Base-by-base conservation (phyloP, 1,139 yeast species). In the Scheffersomyces insectosa region DNA sequence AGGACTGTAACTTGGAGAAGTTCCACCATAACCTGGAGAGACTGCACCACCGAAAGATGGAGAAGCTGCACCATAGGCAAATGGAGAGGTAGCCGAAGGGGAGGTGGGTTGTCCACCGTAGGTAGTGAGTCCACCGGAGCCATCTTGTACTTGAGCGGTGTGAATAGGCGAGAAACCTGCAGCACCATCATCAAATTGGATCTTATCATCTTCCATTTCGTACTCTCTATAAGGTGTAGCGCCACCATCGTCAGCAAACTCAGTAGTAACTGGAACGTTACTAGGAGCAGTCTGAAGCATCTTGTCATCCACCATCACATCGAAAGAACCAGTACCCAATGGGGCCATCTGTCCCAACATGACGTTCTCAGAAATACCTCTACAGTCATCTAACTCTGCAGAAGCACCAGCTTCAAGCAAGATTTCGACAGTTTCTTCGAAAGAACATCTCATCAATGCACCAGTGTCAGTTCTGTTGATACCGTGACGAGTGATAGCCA, bases 401-500 rank as follows among this genome's bases (percentile, higher is more conserved):
- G 95, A 83, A 3, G 98, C 96, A 63, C 97, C 99, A 32, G 99
- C 99, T 62, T 95, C 99, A 57, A 95, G 82, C 62, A 95, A 74
- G 60, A 95, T 93, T 72, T 95, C 99, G 34, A 93, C 99, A 2
- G 99, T 95, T 68, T 95, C 99, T 73, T 95, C 99, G 75, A 95
- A 95, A 41, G 99, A 93, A 75, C 97, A 93, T 70, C 99, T 83
- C 99, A 95, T 95, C 62, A 95, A 79, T 1, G 99, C 99, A 72
- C 99, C 99, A 29, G 99, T 95, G 54, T 93, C 97, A 31, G 96
- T 88, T 72, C 99, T 85, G 68, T 95, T 95, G 69, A 95, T 93
- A 80, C 99, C 99, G 65, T 93, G 99, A 80, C 99, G 96, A 41
- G 99, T 93, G 58, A 95, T 93, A 31, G 99, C 98, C 89, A 95